Percentiles rank a stretch among this genome's conserved stretches.
Evolutionary conservation across 2,329 filamentous ascomycete genomes (phyloP).

Genomic region (Fusarium floridanum): DNA sequence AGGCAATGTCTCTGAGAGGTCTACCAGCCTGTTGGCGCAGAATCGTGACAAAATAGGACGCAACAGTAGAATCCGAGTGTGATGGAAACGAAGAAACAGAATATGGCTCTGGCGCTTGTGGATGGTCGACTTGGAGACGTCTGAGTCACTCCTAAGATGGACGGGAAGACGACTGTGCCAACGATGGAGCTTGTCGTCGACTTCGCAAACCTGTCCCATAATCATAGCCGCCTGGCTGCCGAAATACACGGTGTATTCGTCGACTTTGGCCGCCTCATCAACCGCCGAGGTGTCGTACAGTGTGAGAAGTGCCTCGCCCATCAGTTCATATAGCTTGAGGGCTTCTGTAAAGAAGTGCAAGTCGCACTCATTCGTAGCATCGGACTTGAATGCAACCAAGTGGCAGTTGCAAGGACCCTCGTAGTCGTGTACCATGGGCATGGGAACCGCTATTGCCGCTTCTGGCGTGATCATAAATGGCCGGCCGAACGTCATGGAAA

Average conservation of each 20-base stretch:
- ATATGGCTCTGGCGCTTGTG: neutral
- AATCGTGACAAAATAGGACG: neutral
- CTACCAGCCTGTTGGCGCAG: neutral
- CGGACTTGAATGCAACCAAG: neutral
- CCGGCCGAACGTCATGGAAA: neutral
- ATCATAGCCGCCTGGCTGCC: neutral
- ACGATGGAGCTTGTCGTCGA: neutral
- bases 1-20: neutral
- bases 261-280: neutral
- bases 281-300: neutral
- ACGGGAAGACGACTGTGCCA: neutral
- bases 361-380: neutral
- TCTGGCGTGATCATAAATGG: neutral
- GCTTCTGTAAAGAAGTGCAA: neutral
- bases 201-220: neutral
- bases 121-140: neutral
- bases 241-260: neutral
- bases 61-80: neutral
- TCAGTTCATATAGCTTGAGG: neutral
- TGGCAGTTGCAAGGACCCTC: neutral
- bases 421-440: neutral
- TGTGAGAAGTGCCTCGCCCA: neutral
- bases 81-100: neutral
- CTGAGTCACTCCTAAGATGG: neutral
- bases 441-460: neutral